Conservation (phyloP, 768 basidiomycete species). For the Rhodotorula kratochvilovae region DNA sequence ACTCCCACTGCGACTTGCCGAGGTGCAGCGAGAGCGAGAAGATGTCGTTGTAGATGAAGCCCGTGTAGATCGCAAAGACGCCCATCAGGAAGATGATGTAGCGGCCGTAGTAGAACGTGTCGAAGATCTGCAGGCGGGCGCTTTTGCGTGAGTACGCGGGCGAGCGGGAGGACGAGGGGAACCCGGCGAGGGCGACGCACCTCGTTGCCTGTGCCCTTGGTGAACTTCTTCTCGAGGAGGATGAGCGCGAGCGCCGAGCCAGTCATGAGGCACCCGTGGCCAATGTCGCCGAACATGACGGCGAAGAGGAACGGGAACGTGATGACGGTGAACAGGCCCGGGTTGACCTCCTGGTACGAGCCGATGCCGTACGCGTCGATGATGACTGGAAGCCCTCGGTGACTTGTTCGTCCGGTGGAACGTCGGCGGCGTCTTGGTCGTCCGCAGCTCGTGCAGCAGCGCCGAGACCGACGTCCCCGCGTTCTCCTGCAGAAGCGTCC, state of each 20-base stretch:
- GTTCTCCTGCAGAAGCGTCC: constrained; percentile 65
- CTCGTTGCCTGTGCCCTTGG: constrained; percentile 52
- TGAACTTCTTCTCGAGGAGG: constrained; percentile 71
- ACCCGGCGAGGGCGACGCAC: no score
- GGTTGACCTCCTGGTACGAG: constrained; percentile 93
- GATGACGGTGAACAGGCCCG: constrained; percentile 72
- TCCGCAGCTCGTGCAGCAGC: constrained; percentile 82
- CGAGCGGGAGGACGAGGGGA: no score
- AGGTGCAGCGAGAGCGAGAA: constrained; percentile 83
- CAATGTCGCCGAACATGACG: constrained; percentile 99
- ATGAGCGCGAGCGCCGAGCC: constrained; percentile 78
- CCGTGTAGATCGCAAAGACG: constrained; percentile 64
- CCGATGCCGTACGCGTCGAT: constrained; percentile 97
- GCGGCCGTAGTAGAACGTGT: constrained; percentile 91
- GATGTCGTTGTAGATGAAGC: constrained; percentile 97
- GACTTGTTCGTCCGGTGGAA: constrained; percentile 88
- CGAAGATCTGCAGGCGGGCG: constrained; percentile 62
- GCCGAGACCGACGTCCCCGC: constrained; percentile 89
- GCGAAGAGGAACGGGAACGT: constrained; percentile 86
- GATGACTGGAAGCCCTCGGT: constrained; percentile 96
- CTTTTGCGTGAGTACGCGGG: no score
- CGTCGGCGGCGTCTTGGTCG: constrained; percentile 83
- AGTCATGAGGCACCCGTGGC: constrained; percentile 82
- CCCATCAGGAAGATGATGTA: constrained; percentile 99
- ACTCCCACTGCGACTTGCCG: constrained; percentile 86